Base-by-base conservation (phyloP, 2,329 filamentous ascomycete genomes). In the Colletotrichum phormii region DNA sequence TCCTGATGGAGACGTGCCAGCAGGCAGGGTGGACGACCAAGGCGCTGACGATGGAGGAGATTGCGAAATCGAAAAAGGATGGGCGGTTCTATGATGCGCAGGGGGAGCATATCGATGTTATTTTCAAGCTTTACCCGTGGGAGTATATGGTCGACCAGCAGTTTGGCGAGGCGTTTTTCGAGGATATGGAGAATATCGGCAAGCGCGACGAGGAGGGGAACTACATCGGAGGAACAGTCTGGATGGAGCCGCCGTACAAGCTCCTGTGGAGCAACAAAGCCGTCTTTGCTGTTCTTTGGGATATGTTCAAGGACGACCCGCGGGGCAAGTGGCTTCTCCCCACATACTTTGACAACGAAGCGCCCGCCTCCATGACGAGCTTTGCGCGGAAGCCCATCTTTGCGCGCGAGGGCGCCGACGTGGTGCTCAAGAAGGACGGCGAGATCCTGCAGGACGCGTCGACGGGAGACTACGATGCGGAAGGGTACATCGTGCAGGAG, bases 311-410 rank as follows among this genome's bases (percentile, higher is more conserved):
- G n/a, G 49, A 68, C 11, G 66, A 68, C 13, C 59, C 59, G 8
- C 31, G 66, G 12, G 42, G 24, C 0, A 68, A 64, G 12, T 68
- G 66, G 66, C 31, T 68, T 11, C 66, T 68, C 5, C 59, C 66
- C 0, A 68, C 66, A 5, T 68, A 68, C 18, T 54, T 64, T 22
- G 66, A 68, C 24, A 33, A 55, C 8, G 49, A 49, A 9, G 26
- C 26, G 11, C 66, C 66, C 1, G 15, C 66, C 0, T 55, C 59
- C 1, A 22, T 68, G 9, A 64, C 59, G 7, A 46, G 26, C 5
- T 68, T 33, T n/a, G 66, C 66, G 26, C 66, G 66, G 3, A 68
- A 64, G n/a, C 66, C 66, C 1, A 68, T 68, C 5, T 68, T 68
- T 13, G 33, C 66, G 5, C 66, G 66, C 11, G 59, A 68, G 33